phyloP scores from a whole-genome alignment of 2,329 filamentous ascomycete species.

The Calonectria ilicicola region DNA sequence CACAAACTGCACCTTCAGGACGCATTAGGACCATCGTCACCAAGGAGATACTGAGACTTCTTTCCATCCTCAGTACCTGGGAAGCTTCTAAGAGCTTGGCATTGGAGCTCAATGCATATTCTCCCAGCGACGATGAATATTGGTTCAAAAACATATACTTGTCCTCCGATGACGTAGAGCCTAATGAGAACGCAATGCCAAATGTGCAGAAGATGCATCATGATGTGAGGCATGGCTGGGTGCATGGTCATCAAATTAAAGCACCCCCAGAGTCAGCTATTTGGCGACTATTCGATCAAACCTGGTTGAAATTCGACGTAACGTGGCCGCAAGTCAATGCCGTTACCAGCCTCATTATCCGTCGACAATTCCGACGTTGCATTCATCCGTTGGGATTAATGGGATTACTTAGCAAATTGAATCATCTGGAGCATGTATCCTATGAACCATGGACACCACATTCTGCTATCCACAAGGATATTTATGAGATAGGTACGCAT shows the following conservation, averaged over 20 bases:
- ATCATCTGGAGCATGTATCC: slow-evolving; percentile 42
- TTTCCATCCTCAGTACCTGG: slow-evolving; percentile 47
- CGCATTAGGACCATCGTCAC: slow-evolving; percentile 28
- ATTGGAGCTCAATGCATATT: slow-evolving; percentile 49
- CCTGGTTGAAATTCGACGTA: neutral
- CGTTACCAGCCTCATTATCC: slow-evolving; percentile 47
- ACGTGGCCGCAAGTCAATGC: slow-evolving; percentile 38
- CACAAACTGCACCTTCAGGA: neutral
- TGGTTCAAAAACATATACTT: slow-evolving; percentile 48
- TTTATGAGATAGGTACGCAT: slow-evolving; percentile 32
- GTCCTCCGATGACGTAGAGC: slow-evolving; percentile 35
- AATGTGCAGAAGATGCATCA: slow-evolving; percentile 22
- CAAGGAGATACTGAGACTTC: slow-evolving; percentile 41
- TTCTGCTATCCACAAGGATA: slow-evolving; percentile 27
- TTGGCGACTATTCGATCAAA: slow-evolving; percentile 40
- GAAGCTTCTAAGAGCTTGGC: slow-evolving; percentile 37
- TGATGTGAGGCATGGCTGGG: slow-evolving; percentile 48
- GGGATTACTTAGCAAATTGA: slow-evolving; percentile 38
- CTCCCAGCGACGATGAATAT: slow-evolving; percentile 50
- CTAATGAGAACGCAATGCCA: neutral
- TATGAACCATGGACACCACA: slow-evolving; percentile 49
- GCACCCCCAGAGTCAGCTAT: slow-evolving; percentile 38
- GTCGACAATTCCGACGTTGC: slow-evolving; percentile 48
- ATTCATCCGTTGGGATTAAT: slow-evolving; percentile 28
- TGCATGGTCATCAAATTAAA: slow-evolving; percentile 38